Evolutionary conservation across 306 rosid species (phyloP), one percentile per base, ranked within the genome.

Genomic region (Gillenia trifoliata): DNA sequence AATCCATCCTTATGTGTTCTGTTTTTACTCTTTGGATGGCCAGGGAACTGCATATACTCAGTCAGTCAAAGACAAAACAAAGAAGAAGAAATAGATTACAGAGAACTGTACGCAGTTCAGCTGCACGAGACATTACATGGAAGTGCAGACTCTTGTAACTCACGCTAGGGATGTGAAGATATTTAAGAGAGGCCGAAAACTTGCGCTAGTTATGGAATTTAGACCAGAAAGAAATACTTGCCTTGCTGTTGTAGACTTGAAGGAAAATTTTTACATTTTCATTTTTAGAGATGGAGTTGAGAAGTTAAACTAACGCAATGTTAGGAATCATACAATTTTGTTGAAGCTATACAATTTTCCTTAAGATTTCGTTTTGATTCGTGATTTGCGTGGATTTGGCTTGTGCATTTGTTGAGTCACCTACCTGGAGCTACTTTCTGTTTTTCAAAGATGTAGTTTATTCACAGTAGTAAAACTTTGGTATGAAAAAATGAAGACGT

Each of bases 31-130:
- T 67, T 77, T 79, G 83, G 68, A 75, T 79, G 9, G 45, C 25
- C 89, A 93, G 98, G 98, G 98, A 77, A 93, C 98, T 76, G 91
- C 98, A 43, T 91, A 75, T 77, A 66, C 89, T 41, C 87, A 78
- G 75, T 81, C 93, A 36, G 80, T 33, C 17, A 82, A 91, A 0
- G 84, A 62, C 90, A 91, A 89, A 77, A 88, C 91, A 50, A 93
- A 89, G 96, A 93, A 93, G 88, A 92, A 88, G 88, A 85, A 93
- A 87, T 83, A 86, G 92, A 85, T 73, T 41, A 71, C 52, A n/a
- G n/a, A 31, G 76, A 56, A 50, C 70, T 40, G 50, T 79, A 76
- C 50, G 82, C 31, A 56, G 86, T 68, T 85, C 78, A 79, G 81
- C 82, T 84, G 74, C 83, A 34, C 84, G 81, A 30, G 85, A 81